Base-by-base conservation (phyloP, 768 basidiomycete genomes). In the Xerocomus spinulosus region DNA sequence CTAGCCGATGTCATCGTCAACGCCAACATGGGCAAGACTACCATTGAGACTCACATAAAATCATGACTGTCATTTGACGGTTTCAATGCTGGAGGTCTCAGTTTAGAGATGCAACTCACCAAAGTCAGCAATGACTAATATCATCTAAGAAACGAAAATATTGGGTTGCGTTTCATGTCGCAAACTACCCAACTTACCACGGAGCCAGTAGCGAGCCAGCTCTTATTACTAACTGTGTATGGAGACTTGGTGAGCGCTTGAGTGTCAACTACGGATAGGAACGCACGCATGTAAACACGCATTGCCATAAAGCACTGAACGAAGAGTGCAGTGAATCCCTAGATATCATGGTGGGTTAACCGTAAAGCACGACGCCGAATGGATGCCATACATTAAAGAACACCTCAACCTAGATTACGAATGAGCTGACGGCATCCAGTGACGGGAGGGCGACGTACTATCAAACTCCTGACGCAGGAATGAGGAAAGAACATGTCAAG, bases 261-360 rank as follows among this genome's bases (percentile, higher is more conserved):
- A 28, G 3, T 10, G 12, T 40, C 6, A 21, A 29, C 0, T 30
- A 41, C 23, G 6, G 14, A 5, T 14, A 12, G 14, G 17, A 33
- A 65, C 76, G 42, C 57, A 78, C 77, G 58, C 41, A 68, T 69
- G 69, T 77, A 81, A 1, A 82, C 71, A 0, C 80, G 76, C 55
- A 74, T 68, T 0, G 74, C 64, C 46, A 81, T 70, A 63, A 82
- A 82, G 14, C 75, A 71, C 66, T 82, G 81, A 2, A 82, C 81
- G 28, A 80, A 62, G 18, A 72, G 66, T 3, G 73, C 79, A 4
- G 78, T 81, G 28, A 81, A 60, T 23, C 74, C 64, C 63, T 64
- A n/a, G 10, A 8, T 15, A 3, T 15, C 23, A 21, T 15, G 28
- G 26, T 62, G 33, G 57, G 42, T 6, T 3, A 18, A 8, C 24